These are phyloP conservation scores for Monosporascus sp. DNA, from an alignment of 2,329 filamentous ascomycete genomes.

Conservation along the genomic window DNA sequence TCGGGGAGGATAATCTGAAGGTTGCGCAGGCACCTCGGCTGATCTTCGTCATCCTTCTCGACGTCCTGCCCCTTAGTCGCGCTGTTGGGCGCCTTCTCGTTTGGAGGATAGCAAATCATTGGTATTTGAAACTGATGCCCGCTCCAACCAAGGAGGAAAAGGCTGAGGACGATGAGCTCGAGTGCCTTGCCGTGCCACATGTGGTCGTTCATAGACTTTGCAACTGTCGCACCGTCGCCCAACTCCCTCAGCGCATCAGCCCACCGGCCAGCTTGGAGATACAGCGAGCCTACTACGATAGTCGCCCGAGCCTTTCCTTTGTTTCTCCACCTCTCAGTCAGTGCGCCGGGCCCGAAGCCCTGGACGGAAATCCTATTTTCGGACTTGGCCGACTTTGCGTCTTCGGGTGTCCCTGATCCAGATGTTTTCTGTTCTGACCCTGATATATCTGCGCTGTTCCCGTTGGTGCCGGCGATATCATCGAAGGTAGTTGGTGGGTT, in stretches of 20 bases:
- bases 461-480: slow-evolving; percentile 32
- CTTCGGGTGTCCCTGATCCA: slow-evolving; percentile 36
- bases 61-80: slow-evolving; percentile 27
- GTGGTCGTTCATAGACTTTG: slow-evolving; percentile 79
- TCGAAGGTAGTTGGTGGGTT: slow-evolving; percentile 46
- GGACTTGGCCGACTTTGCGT: slow-evolving; percentile 41
- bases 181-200: slow-evolving; percentile 97
- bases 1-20: slow-evolving; percentile 63
- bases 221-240: slow-evolving; percentile 70
- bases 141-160: slow-evolving; percentile 80
- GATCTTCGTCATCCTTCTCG: slow-evolving; percentile 37
- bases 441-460: slow-evolving; percentile 27
- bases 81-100: slow-evolving; percentile 39
- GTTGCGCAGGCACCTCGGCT: slow-evolving; percentile 49
- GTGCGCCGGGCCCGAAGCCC: slow-evolving; percentile 66
- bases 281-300: slow-evolving; percentile 78
- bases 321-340: slow-evolving; percentile 71
- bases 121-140: slow-evolving; percentile 79
- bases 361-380: slow-evolving; percentile 58
- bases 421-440: slow-evolving; percentile 37
- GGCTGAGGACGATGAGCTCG: slow-evolving; percentile 77
- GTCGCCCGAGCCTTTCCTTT: slow-evolving; percentile 75
- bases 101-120: slow-evolving; percentile 46
- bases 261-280: slow-evolving; percentile 87
- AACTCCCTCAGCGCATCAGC: slow-evolving; percentile 80